Percentiles rank a stretch among this genome's conserved stretches.
phyloP scores from a whole-genome alignment of 2,329 filamentous ascomycete species.

The Dothideomycetes sp. region DNA sequence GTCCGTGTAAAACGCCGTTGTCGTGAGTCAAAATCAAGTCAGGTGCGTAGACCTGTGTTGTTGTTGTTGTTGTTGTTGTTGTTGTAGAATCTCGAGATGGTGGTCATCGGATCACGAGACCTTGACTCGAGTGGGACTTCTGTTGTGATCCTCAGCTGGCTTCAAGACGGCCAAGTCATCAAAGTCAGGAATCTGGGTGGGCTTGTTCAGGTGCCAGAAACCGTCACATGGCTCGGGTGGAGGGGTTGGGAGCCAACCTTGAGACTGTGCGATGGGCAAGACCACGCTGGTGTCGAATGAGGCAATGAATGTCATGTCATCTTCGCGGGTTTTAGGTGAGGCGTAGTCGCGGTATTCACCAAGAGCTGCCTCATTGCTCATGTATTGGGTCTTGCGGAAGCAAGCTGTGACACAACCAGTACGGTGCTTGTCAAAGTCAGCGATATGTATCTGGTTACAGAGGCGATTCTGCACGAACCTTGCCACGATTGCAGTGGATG shows the following conservation, averaged over 20 bases:
- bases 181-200: not conserved
- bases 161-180: conserved; percentile 7
- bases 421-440: conserved; percentile 47
- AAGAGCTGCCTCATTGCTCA: conserved; percentile 53
- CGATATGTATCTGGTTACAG: not conserved
- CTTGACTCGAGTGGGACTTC: not conserved
- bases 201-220: conserved; percentile 4
- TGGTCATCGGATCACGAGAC: conserved; percentile 7
- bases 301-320: conserved; percentile 38
- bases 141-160: not conserved
- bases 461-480: conserved; percentile 28
- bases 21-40: no score
- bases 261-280: conserved; percentile 8
- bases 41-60: no score
- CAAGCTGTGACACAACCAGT: conserved; percentile 83
- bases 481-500: conserved; percentile 90
- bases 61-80: no score
- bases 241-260: conserved; percentile 13
- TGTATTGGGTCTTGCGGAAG: conserved; percentile 63
- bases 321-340: conserved; percentile 39
- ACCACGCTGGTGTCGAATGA: conserved; percentile 10
- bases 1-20: no score
- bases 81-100: no score
- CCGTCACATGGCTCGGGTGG: conserved; percentile 11
- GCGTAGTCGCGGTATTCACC: conserved; percentile 64